Evolutionary conservation across 1,284 basidiomycete genomes (phyloP).

Genomic region (Tremellales sp.): DNA sequence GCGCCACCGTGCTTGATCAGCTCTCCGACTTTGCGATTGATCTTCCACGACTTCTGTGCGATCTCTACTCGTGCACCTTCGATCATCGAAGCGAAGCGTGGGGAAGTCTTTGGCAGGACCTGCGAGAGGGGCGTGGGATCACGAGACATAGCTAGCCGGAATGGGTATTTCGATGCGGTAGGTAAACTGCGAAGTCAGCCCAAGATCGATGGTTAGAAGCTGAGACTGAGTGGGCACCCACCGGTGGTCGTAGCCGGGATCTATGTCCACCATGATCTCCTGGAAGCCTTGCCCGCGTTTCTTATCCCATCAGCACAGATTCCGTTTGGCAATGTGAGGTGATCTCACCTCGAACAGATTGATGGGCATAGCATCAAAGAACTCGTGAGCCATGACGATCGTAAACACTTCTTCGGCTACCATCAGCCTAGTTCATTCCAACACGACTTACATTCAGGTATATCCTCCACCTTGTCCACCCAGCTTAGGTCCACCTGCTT

Average conservation of each 20-base stretch:
- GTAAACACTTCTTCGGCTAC: slow-evolving; percentile 60
- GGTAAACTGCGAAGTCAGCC: slow-evolving; percentile 14
- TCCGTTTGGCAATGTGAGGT: neutral
- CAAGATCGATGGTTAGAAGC: neutral
- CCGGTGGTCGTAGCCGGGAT: slow-evolving; percentile 25
- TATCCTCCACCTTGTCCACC: slow-evolving; percentile 68
- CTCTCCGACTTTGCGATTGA: slow-evolving; percentile 63
- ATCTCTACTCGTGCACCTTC: slow-evolving; percentile 72
- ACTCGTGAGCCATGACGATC: slow-evolving; percentile 90
- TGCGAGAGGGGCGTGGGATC: slow-evolving; percentile 62
- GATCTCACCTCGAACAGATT: slow-evolving; percentile 74
- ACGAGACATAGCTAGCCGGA: slow-evolving; percentile 66
- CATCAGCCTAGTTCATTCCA: neutral
- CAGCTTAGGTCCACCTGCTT: slow-evolving; percentile 57
- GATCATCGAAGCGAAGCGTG: slow-evolving; percentile 64
- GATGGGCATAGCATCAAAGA: slow-evolving; percentile 94
- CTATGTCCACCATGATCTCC: slow-evolving; percentile 75
- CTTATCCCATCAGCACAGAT: slow-evolving; percentile 1
- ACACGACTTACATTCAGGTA: slow-evolving; percentile 51
- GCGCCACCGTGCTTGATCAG: slow-evolving; percentile 63
- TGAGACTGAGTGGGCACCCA: slow-evolving; percentile 8
- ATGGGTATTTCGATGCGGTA: slow-evolving; percentile 7
- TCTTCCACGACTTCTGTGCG: slow-evolving; percentile 64
- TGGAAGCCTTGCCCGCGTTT: slow-evolving; percentile 73
- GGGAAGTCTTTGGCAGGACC: slow-evolving; percentile 64